Base-by-base conservation (phyloP, 768 basidiomycete species). In the Agaricus blazei region DNA sequence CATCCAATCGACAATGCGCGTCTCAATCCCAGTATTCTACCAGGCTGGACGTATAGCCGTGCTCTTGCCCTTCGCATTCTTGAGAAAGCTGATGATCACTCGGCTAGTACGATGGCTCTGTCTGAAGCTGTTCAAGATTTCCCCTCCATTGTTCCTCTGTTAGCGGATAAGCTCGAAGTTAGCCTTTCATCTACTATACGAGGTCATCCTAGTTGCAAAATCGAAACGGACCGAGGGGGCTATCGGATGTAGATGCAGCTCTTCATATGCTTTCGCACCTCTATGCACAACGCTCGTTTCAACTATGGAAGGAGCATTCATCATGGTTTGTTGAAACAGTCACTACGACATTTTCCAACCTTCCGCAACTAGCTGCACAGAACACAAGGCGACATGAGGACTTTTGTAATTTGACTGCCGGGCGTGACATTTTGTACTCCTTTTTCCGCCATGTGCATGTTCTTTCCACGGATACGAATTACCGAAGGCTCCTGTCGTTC, bases 141-240 rank as follows among this genome's bases (percentile, higher is more conserved):
- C 68, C 96, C 96, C 0, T 83, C 87, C 0, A 76, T 96, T 2
- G 79, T 94, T 0, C 86, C 88, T 0, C 75, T 95, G 4, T 71
- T 98, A 1, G 90, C 91, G 2, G 92, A 96, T 66, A 94, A 93
- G 66, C 77, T 89, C 7, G 93, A 94, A 15, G 79, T 87, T 3
- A 65, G 74, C 4, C 69, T 96, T 1, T 75, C 89, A 3, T 67
- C 70, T 1, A 70, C 79, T 2, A 75, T 91, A 9, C 73, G 88
- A 12, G 67, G 74, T 0, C 83, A 88, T 64, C 73, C 72, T 3
- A 80, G 83, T 23, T 88, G 93, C 64, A 77, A 80, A 59, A 83
- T 95, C 24, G 74, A 85, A 55, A 84, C 85, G 0, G 88, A 87
- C 42, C 78, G 76, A 23, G 74, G 69, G 89, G 90, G 64, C 65